Evolutionary conservation across 805 yeast species (phyloP).

Genomic region (Blastobotrys terrestris): DNA sequence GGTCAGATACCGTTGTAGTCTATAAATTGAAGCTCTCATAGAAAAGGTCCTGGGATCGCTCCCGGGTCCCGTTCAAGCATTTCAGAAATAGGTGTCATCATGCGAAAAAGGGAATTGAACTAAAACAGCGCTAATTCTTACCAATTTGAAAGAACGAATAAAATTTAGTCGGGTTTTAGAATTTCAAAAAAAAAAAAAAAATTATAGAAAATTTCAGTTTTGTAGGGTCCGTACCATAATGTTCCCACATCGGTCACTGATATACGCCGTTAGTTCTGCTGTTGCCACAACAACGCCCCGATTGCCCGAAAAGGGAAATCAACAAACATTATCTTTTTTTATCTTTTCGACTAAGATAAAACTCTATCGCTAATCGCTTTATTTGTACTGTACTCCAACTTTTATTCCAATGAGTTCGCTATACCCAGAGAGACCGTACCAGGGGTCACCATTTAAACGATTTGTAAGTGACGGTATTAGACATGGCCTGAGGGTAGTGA

Average conservation of each 20-base stretch:
- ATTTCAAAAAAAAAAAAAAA: neutral
- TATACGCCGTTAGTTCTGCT: neutral
- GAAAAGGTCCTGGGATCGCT: slow-evolving; percentile 8
- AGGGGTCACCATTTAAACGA: slow-evolving; percentile 7
- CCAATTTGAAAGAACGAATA: neutral
- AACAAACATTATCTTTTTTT: neutral
- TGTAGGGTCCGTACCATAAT: neutral
- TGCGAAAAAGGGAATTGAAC: neutral
- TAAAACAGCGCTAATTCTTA: neutral
- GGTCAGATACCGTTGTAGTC: slow-evolving; percentile 97
- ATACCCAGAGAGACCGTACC: slow-evolving; percentile 2
- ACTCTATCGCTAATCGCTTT: neutral
- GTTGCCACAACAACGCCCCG: slow-evolving; percentile 5
- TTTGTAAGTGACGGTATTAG: neutral
- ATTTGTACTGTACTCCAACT: neutral
- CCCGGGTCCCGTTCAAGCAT: slow-evolving; percentile 4
- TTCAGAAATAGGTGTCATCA: slow-evolving; percentile 5
- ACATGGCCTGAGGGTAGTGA: neutral
- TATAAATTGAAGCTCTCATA: slow-evolving; percentile 41
- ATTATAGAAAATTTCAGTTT: neutral
- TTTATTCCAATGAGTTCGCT: neutral
- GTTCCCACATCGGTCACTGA: neutral
- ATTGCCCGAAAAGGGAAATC: neutral
- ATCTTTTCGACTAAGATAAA: neutral
- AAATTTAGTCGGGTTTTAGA: neutral